These are phyloP conservation scores for Tetrapyrgos nigripes DNA, from an alignment of 1,284 basidiomycete genomes.

Conservation along the genomic window DNA sequence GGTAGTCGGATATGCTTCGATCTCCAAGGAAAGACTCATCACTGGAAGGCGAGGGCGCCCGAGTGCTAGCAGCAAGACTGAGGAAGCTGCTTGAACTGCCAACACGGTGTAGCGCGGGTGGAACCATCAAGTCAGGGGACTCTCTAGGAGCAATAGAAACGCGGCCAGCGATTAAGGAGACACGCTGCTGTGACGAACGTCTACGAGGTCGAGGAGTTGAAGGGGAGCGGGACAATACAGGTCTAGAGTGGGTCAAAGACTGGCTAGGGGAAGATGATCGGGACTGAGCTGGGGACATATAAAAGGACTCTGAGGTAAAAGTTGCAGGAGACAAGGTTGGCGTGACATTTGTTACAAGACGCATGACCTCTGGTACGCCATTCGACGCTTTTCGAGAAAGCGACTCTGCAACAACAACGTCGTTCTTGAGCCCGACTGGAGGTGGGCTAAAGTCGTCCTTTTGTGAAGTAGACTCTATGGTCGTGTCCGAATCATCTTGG, in stretches of 20 bases:
- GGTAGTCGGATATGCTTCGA: slow-evolving; percentile 77
- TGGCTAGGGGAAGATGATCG: slow-evolving; percentile 34
- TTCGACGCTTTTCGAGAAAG: slow-evolving; percentile 5
- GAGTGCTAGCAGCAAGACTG: slow-evolving; percentile 62
- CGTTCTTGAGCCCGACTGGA: slow-evolving; percentile 4
- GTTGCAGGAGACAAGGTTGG: slow-evolving; percentile 7
- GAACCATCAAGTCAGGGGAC: slow-evolving; percentile 62
- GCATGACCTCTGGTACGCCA: slow-evolving; percentile 14
- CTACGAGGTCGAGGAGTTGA: slow-evolving; percentile 67
- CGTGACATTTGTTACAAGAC: slow-evolving; percentile 23
- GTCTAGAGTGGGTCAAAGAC: slow-evolving; percentile 22
- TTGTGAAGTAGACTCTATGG: neutral
- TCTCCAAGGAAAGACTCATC: slow-evolving; percentile 59
- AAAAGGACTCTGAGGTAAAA: slow-evolving; percentile 20
- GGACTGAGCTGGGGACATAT: slow-evolving; percentile 26
- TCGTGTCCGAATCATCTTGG: slow-evolving; percentile 5
- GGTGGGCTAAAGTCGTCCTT: slow-evolving; percentile 7
- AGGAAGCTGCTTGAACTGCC: slow-evolving; percentile 66
- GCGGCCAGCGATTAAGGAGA: slow-evolving; percentile 81
- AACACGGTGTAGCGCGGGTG: slow-evolving; percentile 62
- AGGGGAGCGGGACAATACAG: slow-evolving; percentile 43
- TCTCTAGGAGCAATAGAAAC: slow-evolving; percentile 77
- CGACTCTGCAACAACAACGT: slow-evolving; percentile 12
- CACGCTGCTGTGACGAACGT: slow-evolving; percentile 81
- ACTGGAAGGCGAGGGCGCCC: slow-evolving; percentile 65